Evolutionary conservation across 371 early-diverging fungal genomes (phyloP).

Genomic region (Umbelopsis sp.): DNA sequence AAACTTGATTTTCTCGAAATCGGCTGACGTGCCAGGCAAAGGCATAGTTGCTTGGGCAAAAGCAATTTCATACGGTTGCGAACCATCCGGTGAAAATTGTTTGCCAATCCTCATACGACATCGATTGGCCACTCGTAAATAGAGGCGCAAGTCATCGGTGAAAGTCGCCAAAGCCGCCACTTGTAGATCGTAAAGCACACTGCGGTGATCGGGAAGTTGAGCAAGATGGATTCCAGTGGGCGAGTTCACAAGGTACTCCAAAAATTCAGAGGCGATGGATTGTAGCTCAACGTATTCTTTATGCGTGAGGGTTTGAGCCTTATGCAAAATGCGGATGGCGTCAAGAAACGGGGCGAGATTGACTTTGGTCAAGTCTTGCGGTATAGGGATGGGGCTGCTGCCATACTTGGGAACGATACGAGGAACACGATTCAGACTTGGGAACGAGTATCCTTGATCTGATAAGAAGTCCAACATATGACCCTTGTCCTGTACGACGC

Average conservation of each 20-base stretch:
- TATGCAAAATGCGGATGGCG: conserved; percentile 57
- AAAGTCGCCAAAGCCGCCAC: conserved; percentile 65
- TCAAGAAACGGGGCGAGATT: conserved; percentile 61
- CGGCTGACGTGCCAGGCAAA: background rate
- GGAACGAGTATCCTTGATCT: conserved; percentile 70
- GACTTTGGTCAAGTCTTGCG: conserved; percentile 47
- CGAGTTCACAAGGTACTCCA: conserved; percentile 63
- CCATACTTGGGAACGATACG: conserved; percentile 57
- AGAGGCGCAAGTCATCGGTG: conserved; percentile 65
- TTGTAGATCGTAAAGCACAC: conserved; percentile 67
- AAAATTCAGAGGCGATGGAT: conserved; percentile 56
- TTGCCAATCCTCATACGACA: conserved; percentile 66
- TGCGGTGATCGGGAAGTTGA: conserved; percentile 66
- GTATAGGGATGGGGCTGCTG: conserved; percentile 39
- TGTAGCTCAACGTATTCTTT: conserved; percentile 66
- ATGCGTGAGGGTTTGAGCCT: conserved; percentile 60
- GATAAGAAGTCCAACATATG: conserved; percentile 60
- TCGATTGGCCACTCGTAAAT: conserved; percentile 64
- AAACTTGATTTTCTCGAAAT: conserved; percentile 10
- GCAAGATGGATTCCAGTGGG: conserved; percentile 64
- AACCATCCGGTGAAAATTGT: conserved; percentile 42
- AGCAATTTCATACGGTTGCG: conserved; percentile 42
- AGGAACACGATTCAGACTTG: conserved; percentile 59
- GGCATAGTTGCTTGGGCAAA: conserved; percentile 4
- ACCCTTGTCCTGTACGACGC: conserved; percentile 55